Evolutionary conservation across 768 basidiomycete genomes (phyloP).

Genomic region (Dictyophora rubrovolvata): DNA sequence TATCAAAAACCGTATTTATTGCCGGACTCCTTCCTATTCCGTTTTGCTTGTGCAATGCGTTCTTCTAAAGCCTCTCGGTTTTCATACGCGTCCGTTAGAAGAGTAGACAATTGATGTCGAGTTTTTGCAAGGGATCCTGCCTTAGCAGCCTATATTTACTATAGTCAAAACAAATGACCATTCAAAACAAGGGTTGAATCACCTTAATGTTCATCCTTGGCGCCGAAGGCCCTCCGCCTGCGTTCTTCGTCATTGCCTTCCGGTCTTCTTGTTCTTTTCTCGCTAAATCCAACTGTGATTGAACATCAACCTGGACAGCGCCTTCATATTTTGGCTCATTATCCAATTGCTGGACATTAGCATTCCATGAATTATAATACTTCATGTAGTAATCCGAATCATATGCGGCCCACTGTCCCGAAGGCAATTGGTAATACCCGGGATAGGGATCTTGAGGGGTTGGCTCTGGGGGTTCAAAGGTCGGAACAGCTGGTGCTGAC

Average conservation of each 20-base stretch:
- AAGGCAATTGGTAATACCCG: slow-evolving; percentile 78
- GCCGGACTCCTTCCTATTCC: slow-evolving; percentile 82
- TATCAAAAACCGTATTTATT: slow-evolving; percentile 70
- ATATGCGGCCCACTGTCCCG: slow-evolving; percentile 69
- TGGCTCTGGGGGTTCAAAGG: slow-evolving; percentile 64
- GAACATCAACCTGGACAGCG: slow-evolving; percentile 52
- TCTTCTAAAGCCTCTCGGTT: slow-evolving; percentile 80
- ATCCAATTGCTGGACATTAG: slow-evolving; percentile 19
- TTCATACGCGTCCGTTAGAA: slow-evolving; percentile 73
- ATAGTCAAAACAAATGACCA: background rate
- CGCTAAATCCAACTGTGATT: slow-evolving; percentile 69
- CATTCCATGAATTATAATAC: slow-evolving; percentile 64
- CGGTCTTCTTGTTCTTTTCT: slow-evolving; percentile 53
- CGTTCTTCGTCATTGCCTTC: slow-evolving; percentile 63
- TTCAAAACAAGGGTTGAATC: background rate
- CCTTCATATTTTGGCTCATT: slow-evolving; percentile 48
- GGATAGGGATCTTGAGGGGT: slow-evolving; percentile 70
- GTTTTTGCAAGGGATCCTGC: slow-evolving; percentile 57
- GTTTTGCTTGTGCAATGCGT: slow-evolving; percentile 68
- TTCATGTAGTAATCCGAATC: slow-evolving; percentile 59
- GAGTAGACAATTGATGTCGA: slow-evolving; percentile 69
- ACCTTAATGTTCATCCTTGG: slow-evolving; percentile 83
- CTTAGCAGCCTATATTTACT: slow-evolving; percentile 49
- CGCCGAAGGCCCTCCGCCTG: slow-evolving; percentile 36
- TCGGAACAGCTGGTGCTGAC: slow-evolving; percentile 59